Percentiles rank a stretch among this genome's conserved stretches.
Conservation (phyloP, 176 grass and related monocot species). For the Oryza brachyantha region DNA sequence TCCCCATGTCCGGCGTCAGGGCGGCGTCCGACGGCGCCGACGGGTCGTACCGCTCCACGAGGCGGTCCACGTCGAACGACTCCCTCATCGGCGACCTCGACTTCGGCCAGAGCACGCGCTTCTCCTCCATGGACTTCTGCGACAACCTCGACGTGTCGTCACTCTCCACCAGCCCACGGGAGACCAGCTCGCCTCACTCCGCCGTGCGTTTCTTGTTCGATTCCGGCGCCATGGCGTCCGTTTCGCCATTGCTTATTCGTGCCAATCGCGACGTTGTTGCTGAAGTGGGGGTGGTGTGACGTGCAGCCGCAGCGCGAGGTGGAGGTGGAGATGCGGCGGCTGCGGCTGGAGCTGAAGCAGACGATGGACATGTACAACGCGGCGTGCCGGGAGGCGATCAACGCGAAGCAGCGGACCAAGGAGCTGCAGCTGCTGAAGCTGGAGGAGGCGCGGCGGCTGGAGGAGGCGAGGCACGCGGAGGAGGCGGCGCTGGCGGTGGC, state of each 20-base stretch:
- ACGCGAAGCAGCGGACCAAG: conserved; percentile 72
- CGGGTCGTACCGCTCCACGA: conserved; percentile 16
- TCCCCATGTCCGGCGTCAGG: conserved; percentile 1
- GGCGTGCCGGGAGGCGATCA: conserved; percentile 86
- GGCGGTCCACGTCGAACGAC: conserved; percentile 39
- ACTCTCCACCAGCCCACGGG: conserved; percentile 30
- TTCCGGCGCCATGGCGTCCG: neutral
- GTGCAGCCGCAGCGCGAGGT: conserved; percentile 51
- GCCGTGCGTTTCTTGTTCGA: conserved; percentile 38
- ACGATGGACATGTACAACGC: conserved; percentile 97
- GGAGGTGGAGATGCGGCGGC: conserved; percentile 77
- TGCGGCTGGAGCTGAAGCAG: conserved; percentile 84
- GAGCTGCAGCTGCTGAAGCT: conserved; percentile 70
- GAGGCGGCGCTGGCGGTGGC: conserved; percentile 61
- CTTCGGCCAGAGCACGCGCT: conserved; percentile 41
- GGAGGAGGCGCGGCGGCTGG: conserved; percentile 65
- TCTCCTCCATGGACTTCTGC: conserved; percentile 58
- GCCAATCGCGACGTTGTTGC: no score
- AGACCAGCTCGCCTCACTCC: conserved; percentile 42
- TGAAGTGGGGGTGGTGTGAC: neutral
- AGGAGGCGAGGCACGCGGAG: conserved; percentile 63
- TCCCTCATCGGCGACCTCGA: conserved; percentile 52
- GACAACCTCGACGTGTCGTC: conserved; percentile 46
- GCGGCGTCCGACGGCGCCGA: neutral
- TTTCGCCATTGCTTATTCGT: neutral